Percentiles rank a stretch among this genome's conserved stretches.
Conservation (phyloP, 73 alveolate genomes). For the Paramecium tetraurelia region DNA sequence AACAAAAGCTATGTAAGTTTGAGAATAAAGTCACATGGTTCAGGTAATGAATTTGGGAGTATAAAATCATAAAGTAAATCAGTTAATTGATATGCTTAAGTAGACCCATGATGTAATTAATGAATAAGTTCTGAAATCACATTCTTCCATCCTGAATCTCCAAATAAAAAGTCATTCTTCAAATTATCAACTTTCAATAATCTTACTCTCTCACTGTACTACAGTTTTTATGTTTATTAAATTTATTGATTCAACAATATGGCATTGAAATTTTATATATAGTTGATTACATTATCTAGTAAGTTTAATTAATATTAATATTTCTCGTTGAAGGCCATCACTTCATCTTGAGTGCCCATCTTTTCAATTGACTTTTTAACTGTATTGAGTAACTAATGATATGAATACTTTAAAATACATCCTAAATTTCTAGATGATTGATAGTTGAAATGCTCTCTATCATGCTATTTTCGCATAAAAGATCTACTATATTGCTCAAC, state of each 20-base stretch:
- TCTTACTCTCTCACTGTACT: not conserved
- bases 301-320: not conserved
- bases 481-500: constrained; percentile 11
- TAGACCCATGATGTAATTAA: not conserved
- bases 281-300: not conserved
- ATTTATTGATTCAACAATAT: not conserved
- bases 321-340: not conserved
- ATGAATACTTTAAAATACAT: not conserved
- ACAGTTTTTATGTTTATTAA: not conserved
- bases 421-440: not conserved
- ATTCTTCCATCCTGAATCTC: constrained; percentile 13
- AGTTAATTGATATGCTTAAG: not conserved
- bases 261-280: not conserved
- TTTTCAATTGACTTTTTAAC: not conserved
- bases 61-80: not conserved
- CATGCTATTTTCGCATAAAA: not conserved
- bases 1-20: not conserved
- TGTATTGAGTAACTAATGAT: not conserved
- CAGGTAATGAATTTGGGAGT: not conserved
- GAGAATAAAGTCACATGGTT: not conserved
- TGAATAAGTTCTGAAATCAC: not conserved
- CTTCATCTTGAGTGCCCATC: not conserved
- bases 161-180: not conserved
- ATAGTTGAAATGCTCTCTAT: not conserved
- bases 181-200: not conserved